Base-by-base conservation (phyloP, 2,329 filamentous ascomycete species). In the Alternaria hordeiaustralica region DNA sequence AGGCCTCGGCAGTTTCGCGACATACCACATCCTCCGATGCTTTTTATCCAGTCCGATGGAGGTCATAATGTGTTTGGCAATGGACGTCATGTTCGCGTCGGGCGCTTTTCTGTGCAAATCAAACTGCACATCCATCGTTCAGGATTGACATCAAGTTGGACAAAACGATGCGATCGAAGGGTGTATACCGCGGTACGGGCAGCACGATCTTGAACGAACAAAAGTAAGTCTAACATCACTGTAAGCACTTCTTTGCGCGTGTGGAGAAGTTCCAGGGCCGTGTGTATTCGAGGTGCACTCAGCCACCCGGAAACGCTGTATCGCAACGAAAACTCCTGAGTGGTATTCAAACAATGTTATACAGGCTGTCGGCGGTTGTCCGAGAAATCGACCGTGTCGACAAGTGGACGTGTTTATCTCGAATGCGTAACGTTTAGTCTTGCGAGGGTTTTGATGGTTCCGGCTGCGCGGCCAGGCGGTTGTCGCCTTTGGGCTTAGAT, bases 401-500 rank as follows among this genome's bases (percentile, higher is more conserved):
- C 15, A 6, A 33, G 7, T 10, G 8, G 7, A 18, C 12, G n/a
- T 28, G 8, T 25, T 20, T 12, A 36, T 18, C 11, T 45, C 49
- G 41, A 3, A 18, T 53, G 9, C n/a, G 26, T 25, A 25, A 4
- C 11, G 12, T 60, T 20, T 41, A 66, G 33, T 71, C 70, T 30
- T 70, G 18, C 15, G 66, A 28, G 33, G 67, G 44, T 13, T 68
- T 70, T 8, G 61, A 10, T 23, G 69, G 63, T 2, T 61, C 45
- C 0, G 70, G 61, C 25, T 71, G 70, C 28, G 65, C 66, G 25
- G 70, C 66, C 26, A 74, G 68, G 12, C 71, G 67, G 25, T 73
- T 67, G 12, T 72, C 72, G 36, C 69, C 69, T 30, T 73, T 71
- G 25, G 71, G 70, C 36, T 67, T 72, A 1, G 72, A 70, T 28